Conservation (phyloP, 345 rosid species). For the Eucalyptus sp. region DNA sequence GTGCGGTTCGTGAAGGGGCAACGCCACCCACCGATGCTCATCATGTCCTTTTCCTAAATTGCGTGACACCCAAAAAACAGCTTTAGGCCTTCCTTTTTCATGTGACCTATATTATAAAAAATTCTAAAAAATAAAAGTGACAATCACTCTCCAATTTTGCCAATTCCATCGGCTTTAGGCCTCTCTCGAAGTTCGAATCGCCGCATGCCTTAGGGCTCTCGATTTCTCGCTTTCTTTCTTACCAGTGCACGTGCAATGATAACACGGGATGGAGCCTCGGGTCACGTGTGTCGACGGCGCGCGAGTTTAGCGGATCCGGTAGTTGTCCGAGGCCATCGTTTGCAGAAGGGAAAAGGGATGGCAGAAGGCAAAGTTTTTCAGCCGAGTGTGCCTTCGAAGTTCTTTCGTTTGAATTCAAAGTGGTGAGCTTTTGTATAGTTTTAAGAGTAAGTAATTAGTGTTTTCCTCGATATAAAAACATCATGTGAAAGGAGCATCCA, state of each 20-base stretch:
- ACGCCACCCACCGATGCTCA: not conserved
- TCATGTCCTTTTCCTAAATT: not conserved
- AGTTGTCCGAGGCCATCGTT: not conserved
- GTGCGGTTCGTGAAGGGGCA: not conserved
- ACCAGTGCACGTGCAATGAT: not conserved
- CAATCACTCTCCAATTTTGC: not conserved
- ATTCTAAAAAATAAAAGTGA: not conserved
- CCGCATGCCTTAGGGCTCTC: not conserved
- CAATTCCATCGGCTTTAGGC: not conserved
- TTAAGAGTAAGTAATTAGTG: not conserved
- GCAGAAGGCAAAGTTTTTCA: not conserved
- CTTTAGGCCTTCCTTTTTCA: not conserved
- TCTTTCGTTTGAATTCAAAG: not conserved
- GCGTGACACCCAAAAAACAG: not conserved
- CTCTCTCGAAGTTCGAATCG: not conserved
- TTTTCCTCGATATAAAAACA: not conserved
- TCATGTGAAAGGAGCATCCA: not conserved
- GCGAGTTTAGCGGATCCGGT: not conserved
- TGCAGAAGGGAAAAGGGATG: not conserved
- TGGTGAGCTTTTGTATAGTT: not conserved
- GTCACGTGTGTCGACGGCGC: not conserved
- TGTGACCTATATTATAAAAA: not conserved
- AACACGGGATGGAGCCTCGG: not conserved
- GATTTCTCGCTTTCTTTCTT: not conserved
- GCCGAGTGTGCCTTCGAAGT: not conserved